A percentile compares a stretch with the other conserved stretches of the same genome.
phyloP scores from a whole-genome alignment of 495 filamentous ascomycete genomes.

The Glarea lozoyensis region DNA sequence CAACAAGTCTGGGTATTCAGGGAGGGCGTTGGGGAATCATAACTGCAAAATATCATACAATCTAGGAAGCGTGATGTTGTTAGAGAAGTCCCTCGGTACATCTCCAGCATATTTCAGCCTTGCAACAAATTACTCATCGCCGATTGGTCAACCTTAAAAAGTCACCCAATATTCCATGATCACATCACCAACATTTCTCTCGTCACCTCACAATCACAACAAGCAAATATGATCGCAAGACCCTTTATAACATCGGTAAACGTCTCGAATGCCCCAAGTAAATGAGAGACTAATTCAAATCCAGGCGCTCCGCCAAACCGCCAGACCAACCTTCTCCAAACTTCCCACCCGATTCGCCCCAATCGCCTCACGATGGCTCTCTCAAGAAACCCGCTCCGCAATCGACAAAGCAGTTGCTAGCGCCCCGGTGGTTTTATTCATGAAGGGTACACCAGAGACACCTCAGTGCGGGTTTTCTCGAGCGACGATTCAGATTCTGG shows the following conservation, averaged over 20 bases:
- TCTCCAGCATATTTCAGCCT: no score
- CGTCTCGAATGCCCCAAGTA: no score
- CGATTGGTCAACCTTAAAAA: constrained; percentile 24
- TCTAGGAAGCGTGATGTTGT: no score
- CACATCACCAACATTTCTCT: not conserved
- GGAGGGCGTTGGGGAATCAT: no score
- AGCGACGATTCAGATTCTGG: constrained; percentile 89
- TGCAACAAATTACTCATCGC: not conserved
- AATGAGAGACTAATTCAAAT: no score
- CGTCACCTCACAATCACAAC: no score
- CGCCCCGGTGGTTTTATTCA: constrained; percentile 91
- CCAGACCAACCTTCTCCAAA: constrained; percentile 24
- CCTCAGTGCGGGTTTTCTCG: constrained; percentile 98
- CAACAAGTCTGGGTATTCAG: not conserved
- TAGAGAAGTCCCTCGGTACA: no score
- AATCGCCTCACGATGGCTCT: constrained; percentile 38
- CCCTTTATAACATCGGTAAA: constrained; percentile 26
- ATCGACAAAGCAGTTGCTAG: constrained; percentile 83
- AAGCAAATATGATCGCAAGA: constrained; percentile 18
- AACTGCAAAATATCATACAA: no score
- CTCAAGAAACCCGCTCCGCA: constrained; percentile 61
- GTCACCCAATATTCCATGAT: no score
- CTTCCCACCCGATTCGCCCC: constrained; percentile 8
- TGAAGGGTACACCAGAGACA: constrained; percentile 95
- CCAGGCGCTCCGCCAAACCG: constrained; percentile 27